phyloP scores from a whole-genome alignment of 305 asterid genomes.

The Plantago coronopus region DNA sequence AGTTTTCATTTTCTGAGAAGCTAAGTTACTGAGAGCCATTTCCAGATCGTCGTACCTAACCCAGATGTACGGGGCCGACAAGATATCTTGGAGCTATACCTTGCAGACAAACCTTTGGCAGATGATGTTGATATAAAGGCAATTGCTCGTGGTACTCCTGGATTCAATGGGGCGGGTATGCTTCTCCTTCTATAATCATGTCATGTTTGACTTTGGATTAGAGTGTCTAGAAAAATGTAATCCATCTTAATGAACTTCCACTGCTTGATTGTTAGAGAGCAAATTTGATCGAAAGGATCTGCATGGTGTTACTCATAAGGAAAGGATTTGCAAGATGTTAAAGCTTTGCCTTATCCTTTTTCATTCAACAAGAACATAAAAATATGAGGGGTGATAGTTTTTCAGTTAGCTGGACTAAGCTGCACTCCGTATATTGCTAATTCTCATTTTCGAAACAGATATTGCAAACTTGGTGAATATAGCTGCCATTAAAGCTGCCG shows the following conservation, averaged over 20 bases:
- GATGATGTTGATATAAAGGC: slow-evolving; percentile 79
- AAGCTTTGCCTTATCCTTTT: neutral
- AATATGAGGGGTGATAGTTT: too few species aligned
- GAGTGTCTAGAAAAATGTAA: too few species aligned
- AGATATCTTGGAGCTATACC: slow-evolving; percentile 89
- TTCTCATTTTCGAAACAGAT: slow-evolving; percentile 46
- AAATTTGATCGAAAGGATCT: too few species aligned
- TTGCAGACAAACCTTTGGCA: slow-evolving; percentile 88
- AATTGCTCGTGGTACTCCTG: slow-evolving; percentile 99
- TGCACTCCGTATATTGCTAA: slow-evolving; percentile 19
- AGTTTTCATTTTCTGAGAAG: slow-evolving; percentile 8
- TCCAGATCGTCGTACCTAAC: slow-evolving; percentile 83
- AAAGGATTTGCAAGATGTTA: too few species aligned
- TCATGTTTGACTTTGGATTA: too few species aligned
- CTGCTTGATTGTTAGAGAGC: too few species aligned
- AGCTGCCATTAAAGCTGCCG: slow-evolving; percentile 98
- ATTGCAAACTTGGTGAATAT: slow-evolving; percentile 95
- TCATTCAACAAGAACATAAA: neutral
- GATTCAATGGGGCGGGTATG: slow-evolving; percentile 96
- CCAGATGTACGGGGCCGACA: slow-evolving; percentile 97
- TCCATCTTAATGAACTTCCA: too few species aligned
- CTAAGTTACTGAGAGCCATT: slow-evolving; percentile 23
- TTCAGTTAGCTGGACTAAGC: neutral
- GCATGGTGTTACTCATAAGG: too few species aligned
- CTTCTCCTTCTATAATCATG: neutral